A percentile compares a stretch with the other conserved stretches of the same genome.
Conservation (phyloP, 495 filamentous ascomycete species). For the Venustampulla echinocandica region DNA sequence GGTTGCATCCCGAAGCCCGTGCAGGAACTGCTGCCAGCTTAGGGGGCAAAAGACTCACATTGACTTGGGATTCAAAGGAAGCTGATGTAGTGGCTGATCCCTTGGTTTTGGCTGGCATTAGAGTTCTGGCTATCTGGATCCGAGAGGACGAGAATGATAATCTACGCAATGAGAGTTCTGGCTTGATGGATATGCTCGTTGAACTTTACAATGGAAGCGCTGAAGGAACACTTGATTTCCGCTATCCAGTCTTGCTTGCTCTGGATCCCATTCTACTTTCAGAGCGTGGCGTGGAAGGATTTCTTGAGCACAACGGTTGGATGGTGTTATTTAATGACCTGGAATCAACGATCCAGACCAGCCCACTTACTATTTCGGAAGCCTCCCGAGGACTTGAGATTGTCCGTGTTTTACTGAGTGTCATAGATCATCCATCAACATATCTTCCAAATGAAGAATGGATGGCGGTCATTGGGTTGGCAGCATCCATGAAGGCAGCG, state of each 20-base stretch:
- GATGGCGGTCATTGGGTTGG: constrained; percentile 35
- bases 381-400: constrained; percentile 41
- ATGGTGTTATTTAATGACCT: constrained; percentile 37
- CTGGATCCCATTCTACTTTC: constrained; percentile 41
- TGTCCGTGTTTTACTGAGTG: constrained; percentile 38
- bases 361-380: constrained; percentile 26
- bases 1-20: constrained; percentile 41
- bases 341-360: constrained; percentile 29
- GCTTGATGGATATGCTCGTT: constrained; percentile 49
- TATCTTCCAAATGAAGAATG: constrained; percentile 35
- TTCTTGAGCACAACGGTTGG: constrained; percentile 42
- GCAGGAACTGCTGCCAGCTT: constrained; percentile 23
- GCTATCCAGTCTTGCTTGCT: constrained; percentile 42
- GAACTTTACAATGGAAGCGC: constrained; percentile 37
- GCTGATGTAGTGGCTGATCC: constrained; percentile 38
- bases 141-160: constrained; percentile 53
- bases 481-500: constrained; percentile 30
- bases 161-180: constrained; percentile 42
- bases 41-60: constrained; percentile 27
- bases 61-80: constrained; percentile 44
- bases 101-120: constrained; percentile 38
- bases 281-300: constrained; percentile 35
- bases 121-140: constrained; percentile 50
- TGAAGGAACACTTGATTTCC: constrained; percentile 33
- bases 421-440: constrained; percentile 34